A percentile compares a stretch with the other conserved stretches of the same genome.
Evolutionary conservation across 192 early-diverging fungal species (phyloP).

Genomic region (Diversispora eburnea): DNA sequence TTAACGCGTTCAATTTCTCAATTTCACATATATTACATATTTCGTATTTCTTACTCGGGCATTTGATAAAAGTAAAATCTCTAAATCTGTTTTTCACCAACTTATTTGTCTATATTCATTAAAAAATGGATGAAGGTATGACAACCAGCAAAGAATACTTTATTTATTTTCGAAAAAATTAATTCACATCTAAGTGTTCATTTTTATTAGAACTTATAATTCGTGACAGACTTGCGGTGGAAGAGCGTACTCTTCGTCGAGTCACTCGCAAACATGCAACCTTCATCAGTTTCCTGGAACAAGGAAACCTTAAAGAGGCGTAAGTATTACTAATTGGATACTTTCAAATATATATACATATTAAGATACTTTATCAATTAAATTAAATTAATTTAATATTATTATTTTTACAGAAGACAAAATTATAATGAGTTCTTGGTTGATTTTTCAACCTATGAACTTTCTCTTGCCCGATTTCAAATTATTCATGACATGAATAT

Average conservation of each 20-base stretch:
- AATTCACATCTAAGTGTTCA: not conserved
- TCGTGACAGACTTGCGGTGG: conserved; percentile 22
- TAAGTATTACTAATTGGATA: not conserved
- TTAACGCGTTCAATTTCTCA: too few species aligned
- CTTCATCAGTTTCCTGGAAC: not conserved
- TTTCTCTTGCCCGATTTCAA: conserved; percentile 7
- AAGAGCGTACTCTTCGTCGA: conserved; percentile 15
- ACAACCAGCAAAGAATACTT: not conserved
- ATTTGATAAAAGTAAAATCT: too few species aligned
- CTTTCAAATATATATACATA: not conserved
- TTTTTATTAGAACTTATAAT: conserved; percentile 7
- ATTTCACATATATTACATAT: too few species aligned
- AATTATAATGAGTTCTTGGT: conserved; percentile 18
- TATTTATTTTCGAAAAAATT: not conserved
- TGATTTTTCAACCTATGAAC: conserved; percentile 17
- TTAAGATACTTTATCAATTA: not conserved
- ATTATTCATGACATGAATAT: conserved; percentile 20
- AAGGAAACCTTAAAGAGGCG: conserved; percentile 8
- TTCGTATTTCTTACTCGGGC: too few species aligned
- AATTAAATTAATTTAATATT: not conserved
- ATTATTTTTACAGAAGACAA: not conserved
- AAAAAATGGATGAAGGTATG: not conserved
- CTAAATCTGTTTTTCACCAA: too few species aligned
- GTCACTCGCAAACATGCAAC: not conserved
- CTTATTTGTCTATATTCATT: too few species aligned